These are phyloP conservation scores for Carex pumila DNA, from an alignment of 176 grass and related monocot genomes.

Conservation along the genomic window DNA sequence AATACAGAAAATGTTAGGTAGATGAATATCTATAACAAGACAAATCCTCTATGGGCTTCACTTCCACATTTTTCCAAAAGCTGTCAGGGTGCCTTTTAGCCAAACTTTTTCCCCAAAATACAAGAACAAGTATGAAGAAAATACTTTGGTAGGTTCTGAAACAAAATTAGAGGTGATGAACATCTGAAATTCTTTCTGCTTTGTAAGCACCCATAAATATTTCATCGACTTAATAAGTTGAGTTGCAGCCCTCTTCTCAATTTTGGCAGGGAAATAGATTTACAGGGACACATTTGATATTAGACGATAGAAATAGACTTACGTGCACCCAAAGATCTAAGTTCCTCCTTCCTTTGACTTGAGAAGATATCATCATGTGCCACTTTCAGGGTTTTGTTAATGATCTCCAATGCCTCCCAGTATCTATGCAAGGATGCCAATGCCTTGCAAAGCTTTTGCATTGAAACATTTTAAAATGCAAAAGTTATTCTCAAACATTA, in stretches of 20 bases:
- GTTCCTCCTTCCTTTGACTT: conserved; percentile 50
- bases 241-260: neutral
- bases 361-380: conserved; percentile 53
- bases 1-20: neutral
- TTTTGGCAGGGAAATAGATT: neutral
- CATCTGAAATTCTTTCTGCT: neutral
- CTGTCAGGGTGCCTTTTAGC: neutral
- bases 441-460: conserved; percentile 70
- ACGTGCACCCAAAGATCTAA: conserved; percentile 83
- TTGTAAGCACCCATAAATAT: neutral
- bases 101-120: neutral
- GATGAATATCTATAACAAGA: neutral
- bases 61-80: neutral
- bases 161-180: neutral
- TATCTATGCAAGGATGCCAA: conserved; percentile 63
- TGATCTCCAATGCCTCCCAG: conserved; percentile 74
- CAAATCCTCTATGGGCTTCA: neutral
- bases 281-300: neutral
- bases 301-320: conserved; percentile 26
- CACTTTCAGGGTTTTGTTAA: conserved; percentile 73
- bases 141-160: neutral
- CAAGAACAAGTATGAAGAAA: neutral
- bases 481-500: conserved; percentile 3
- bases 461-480: neutral
- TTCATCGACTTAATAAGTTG: neutral